A percentile compares a stretch with the other conserved stretches of the same genome.
Evolutionary conservation across 108 stramenopile species (phyloP).

Genomic region (Nitzschia palea): DNA sequence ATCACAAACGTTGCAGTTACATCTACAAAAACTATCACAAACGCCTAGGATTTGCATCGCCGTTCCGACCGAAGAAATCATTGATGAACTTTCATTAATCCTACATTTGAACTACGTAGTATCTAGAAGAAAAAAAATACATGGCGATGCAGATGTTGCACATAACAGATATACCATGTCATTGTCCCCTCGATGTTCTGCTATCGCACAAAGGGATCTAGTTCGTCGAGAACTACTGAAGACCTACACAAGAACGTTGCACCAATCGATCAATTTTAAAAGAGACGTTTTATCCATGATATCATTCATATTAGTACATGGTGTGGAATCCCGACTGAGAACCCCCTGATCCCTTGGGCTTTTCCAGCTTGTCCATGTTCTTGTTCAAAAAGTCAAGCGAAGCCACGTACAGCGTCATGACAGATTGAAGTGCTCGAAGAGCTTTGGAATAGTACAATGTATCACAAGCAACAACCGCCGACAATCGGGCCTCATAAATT

Average conservation of each 20-base stretch:
- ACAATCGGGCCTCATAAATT: conserved; percentile 27
- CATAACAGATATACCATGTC: too few species aligned
- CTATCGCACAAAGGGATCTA: background rate
- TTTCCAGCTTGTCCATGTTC: conserved; percentile 63
- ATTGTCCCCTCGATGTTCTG: too few species aligned
- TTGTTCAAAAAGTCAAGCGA: conserved; percentile 60
- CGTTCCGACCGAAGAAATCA: too few species aligned
- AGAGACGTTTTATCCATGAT: background rate
- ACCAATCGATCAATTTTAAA: background rate
- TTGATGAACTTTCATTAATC: too few species aligned
- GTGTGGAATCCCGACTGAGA: conserved; percentile 12
- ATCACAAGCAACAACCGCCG: conserved; percentile 52
- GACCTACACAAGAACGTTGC: background rate
- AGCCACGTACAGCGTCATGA: conserved; percentile 40
- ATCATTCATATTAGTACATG: conserved; percentile 11
- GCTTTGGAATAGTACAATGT: conserved; percentile 50
- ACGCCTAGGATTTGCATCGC: too few species aligned
- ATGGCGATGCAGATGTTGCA: too few species aligned
- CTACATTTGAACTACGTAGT: too few species aligned
- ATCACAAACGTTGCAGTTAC: too few species aligned
- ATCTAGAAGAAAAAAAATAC: too few species aligned
- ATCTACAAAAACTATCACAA: too few species aligned
- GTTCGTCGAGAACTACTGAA: background rate
- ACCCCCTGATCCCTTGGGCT: conserved; percentile 65
- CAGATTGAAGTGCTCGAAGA: conserved; percentile 20